Evolutionary conservation across 345 rosid species (phyloP).

Genomic region (Rhodomyrtus tomentosa): DNA sequence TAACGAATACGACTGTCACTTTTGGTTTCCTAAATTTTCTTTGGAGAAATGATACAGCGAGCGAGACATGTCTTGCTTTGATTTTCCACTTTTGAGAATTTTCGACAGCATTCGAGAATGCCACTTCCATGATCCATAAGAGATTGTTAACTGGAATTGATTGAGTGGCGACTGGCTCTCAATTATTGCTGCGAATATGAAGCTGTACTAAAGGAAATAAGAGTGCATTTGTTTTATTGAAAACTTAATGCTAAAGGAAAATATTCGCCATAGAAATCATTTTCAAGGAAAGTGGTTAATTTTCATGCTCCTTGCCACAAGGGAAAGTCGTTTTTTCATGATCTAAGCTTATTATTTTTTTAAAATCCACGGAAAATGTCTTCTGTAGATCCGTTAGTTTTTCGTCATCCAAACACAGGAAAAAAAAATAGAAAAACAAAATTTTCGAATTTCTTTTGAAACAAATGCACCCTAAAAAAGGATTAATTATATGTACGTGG

Average conservation of each 20-base stretch:
- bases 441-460: too few relatives aligned
- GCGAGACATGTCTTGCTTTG: background rate
- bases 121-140: background rate
- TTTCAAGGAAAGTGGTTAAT: background rate
- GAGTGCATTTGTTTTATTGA: background rate
- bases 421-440: too few relatives aligned
- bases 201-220: too few relatives aligned
- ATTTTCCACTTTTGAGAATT: background rate
- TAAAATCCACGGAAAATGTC: background rate
- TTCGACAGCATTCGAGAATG: background rate
- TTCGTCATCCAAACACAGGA: background rate
- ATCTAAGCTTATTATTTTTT: background rate
- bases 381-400: too few relatives aligned
- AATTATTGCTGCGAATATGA: background rate
- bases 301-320: background rate
- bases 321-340: background rate
- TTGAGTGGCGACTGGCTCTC: background rate
- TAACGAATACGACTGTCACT: too few relatives aligned
- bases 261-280: background rate
- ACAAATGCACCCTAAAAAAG: too few relatives aligned
- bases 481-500: too few relatives aligned
- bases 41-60: background rate
- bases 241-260: background rate
- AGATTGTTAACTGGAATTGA: background rate
- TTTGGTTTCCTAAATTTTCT: background rate